Conservation (phyloP, 164 flowering plant genomes). For the Umbilicus rupestris region DNA sequence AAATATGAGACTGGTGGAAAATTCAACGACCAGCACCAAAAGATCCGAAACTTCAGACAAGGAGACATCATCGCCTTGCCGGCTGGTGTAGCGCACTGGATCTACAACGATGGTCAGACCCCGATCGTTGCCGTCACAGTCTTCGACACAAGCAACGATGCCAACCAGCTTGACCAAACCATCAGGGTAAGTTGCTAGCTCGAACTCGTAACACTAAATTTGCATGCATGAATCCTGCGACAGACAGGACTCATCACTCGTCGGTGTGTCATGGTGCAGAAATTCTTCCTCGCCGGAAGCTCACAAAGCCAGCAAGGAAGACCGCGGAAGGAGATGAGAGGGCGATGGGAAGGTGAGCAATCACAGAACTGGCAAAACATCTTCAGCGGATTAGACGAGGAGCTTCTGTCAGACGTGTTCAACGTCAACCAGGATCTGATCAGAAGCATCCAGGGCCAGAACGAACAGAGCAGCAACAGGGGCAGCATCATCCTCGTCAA, state of each 20-base stretch:
- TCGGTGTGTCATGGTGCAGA: slow-evolving; percentile 11
- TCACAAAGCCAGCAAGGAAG: slow-evolving; percentile 2
- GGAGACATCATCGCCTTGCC: slow-evolving; percentile 61
- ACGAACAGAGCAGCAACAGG: slow-evolving; percentile 24
- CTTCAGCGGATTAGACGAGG: slow-evolving; percentile 21
- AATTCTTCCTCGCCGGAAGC: slow-evolving; percentile 35
- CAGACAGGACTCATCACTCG: neutral
- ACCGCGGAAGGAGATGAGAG: neutral
- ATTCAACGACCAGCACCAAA: slow-evolving; percentile 47
- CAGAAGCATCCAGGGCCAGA: slow-evolving; percentile 17
- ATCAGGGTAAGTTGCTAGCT: slow-evolving; percentile 25
- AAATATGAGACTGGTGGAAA: neutral
- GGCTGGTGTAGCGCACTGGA: slow-evolving; percentile 50
- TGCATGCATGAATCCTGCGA: slow-evolving; percentile 2
- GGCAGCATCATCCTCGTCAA: slow-evolving; percentile 18
- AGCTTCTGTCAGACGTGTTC: slow-evolving; percentile 19
- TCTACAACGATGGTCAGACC: slow-evolving; percentile 40
- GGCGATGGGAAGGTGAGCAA: slow-evolving; percentile 13
- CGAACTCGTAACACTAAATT: neutral
- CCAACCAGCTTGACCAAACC: slow-evolving; percentile 55
- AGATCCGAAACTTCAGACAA: slow-evolving; percentile 28
- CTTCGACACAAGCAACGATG: slow-evolving; percentile 32
- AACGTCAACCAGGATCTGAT: slow-evolving; percentile 16
- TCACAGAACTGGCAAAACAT: slow-evolving; percentile 16
- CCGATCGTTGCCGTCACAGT: slow-evolving; percentile 34